Evolutionary conservation across 805 yeast species (phyloP).

Genomic region (Candida hispaniensis): DNA sequence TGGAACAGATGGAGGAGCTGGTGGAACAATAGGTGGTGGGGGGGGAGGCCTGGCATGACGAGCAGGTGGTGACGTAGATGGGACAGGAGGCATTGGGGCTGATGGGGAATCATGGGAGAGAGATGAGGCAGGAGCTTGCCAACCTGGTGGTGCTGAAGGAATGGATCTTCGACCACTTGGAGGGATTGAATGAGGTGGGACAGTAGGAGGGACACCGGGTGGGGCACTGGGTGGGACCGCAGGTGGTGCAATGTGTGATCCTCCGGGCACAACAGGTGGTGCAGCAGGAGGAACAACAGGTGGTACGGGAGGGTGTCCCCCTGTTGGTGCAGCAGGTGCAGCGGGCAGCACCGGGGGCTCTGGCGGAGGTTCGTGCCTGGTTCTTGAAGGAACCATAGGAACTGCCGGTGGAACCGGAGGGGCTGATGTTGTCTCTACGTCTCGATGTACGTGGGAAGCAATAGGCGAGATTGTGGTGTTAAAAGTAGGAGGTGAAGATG

Average conservation of each 20-base stretch:
- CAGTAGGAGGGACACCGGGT: constrained; percentile 20
- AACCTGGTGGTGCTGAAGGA: constrained; percentile 7
- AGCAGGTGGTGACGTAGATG: constrained; percentile 23
- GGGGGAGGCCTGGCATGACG: constrained; percentile 7
- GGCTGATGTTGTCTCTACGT: too few species aligned
- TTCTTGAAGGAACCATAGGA: constrained; percentile 18
- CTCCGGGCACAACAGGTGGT: constrained; percentile 16
- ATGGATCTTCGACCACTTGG: constrained; percentile 12
- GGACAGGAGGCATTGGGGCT: constrained; percentile 21
- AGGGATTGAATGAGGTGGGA: constrained; percentile 18
- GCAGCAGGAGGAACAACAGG: constrained; percentile 19
- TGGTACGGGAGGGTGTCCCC: constrained; percentile 18
- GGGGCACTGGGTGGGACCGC: constrained; percentile 22
- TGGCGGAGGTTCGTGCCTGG: constrained; percentile 20
- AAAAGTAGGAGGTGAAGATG: too few species aligned
- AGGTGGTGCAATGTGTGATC: constrained; percentile 6
- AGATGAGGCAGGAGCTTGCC: constrained; percentile 6
- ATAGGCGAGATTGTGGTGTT: too few species aligned
- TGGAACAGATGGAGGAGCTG: constrained; percentile 21
- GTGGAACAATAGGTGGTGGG: constrained; percentile 18
- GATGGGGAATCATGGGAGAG: constrained; percentile 17
- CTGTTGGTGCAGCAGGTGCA: constrained; percentile 19
- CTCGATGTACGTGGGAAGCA: too few species aligned
- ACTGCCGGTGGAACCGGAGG: constrained; percentile 16
- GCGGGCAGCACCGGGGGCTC: constrained; percentile 19